phyloP scores from a whole-genome alignment of 768 basidiomycete species.

The Exidia glandulosa region DNA sequence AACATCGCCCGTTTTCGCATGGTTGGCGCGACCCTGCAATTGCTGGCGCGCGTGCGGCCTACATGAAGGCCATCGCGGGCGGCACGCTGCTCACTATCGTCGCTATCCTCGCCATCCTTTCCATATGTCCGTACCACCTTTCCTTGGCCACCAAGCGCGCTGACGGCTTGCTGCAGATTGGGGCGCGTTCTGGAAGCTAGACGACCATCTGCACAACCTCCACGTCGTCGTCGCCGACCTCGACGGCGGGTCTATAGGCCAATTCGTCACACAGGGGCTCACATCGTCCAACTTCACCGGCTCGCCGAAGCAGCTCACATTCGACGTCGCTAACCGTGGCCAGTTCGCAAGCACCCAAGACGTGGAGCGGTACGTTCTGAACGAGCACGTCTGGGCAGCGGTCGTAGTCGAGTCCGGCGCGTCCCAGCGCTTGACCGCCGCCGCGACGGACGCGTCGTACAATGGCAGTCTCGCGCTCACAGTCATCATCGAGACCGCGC shows the following conservation, averaged over 20 bases:
- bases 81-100: slow-evolving; percentile 26
- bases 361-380: slow-evolving; percentile 32
- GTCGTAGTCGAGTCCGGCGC: slow-evolving; percentile 30
- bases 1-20: background rate
- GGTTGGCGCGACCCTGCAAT: slow-evolving; percentile 7
- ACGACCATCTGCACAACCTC: slow-evolving; percentile 27
- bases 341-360: slow-evolving; percentile 35
- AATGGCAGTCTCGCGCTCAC: slow-evolving; percentile 39
- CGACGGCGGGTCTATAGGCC: slow-evolving; percentile 44
- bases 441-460: slow-evolving; percentile 28
- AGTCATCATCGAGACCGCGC: slow-evolving; percentile 34
- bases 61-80: slow-evolving; percentile 29
- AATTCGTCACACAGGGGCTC: slow-evolving; percentile 30
- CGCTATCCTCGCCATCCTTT: slow-evolving; percentile 37
- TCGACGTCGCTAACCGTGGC: slow-evolving; percentile 30
- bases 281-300: slow-evolving; percentile 15
- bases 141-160: too few species aligned
- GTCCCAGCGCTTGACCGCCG: slow-evolving; percentile 11
- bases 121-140: slow-evolving; percentile 27
- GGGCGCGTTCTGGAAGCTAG: slow-evolving; percentile 42
- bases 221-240: slow-evolving; percentile 55
- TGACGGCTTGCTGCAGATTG: slow-evolving; percentile 25
- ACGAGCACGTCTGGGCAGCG: slow-evolving; percentile 45
- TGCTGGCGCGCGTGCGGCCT: slow-evolving; percentile 23
- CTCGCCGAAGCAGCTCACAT: slow-evolving; percentile 27